Evolutionary conservation across 768 basidiomycete species (phyloP).

Genomic region (Polyporus arcularius): DNA sequence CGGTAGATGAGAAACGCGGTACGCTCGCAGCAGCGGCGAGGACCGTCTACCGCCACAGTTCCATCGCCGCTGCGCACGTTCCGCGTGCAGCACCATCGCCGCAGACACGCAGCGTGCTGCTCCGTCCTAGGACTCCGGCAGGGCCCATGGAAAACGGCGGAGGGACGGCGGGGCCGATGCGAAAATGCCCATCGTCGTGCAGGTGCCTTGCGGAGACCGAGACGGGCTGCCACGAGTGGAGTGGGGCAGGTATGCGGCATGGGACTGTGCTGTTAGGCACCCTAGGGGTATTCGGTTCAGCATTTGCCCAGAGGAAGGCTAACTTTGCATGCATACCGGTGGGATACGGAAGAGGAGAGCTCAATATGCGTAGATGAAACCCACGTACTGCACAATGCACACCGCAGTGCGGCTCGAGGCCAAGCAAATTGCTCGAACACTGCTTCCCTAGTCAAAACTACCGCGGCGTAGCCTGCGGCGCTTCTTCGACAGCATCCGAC

Average conservation of each 20-base stretch:
- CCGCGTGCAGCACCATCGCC: neutral
- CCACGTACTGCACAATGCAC: neutral
- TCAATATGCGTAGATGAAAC: neutral
- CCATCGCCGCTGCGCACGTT: neutral
- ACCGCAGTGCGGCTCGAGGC: neutral
- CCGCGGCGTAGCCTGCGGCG: neutral
- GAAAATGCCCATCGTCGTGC: neutral
- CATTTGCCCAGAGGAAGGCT: neutral
- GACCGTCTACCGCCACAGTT: neutral
- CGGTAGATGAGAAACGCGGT: slow-evolving; percentile 14
- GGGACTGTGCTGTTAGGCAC: neutral
- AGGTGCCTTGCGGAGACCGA: neutral
- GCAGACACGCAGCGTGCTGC: neutral
- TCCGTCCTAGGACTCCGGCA: neutral
- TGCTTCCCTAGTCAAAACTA: neutral
- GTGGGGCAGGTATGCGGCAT: neutral
- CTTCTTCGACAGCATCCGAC: neutral
- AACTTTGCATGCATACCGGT: neutral
- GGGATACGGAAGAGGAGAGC: neutral
- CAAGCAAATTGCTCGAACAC: neutral
- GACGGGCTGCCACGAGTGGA: neutral
- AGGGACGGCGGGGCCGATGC: neutral
- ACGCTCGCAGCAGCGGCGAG: slow-evolving; percentile 4
- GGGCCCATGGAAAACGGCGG: neutral
- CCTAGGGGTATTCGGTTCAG: neutral